phyloP scores from a whole-genome alignment of 495 filamentous ascomycete genomes.

The Xylaria castorea region DNA sequence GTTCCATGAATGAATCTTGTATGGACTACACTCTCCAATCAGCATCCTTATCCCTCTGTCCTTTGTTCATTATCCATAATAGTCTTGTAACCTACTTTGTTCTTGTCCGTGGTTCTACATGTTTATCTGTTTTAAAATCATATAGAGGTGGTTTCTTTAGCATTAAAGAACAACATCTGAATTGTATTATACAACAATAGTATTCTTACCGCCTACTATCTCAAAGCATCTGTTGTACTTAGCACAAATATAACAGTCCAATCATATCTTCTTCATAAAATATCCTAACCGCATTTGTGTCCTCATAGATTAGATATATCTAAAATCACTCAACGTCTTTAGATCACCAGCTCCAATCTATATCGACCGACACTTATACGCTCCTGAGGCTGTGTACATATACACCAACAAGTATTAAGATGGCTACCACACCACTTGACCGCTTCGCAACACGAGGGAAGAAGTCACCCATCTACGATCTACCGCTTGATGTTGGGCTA shows the following conservation, averaged over 20 bases:
- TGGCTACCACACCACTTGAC: slow-evolving; percentile 6
- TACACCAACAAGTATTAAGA: not conserved
- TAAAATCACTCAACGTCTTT: not conserved
- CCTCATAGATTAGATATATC: not conserved
- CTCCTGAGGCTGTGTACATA: not conserved
- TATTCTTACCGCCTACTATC: not conserved
- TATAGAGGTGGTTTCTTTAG: not conserved
- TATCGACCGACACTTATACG: not conserved
- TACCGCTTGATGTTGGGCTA: not conserved
- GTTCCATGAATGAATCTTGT: not conserved
- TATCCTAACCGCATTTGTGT: not conserved
- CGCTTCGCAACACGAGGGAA: not conserved
- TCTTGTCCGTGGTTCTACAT: not conserved
- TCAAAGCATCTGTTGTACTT: not conserved
- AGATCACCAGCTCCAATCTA: not conserved
- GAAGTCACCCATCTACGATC: not conserved
- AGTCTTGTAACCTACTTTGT: not conserved
- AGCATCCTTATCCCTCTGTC: not conserved
- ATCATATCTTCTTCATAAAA: not conserved
- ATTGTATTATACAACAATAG: no score
- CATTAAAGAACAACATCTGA: not conserved
- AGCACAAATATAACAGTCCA: not conserved
- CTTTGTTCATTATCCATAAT: not conserved
- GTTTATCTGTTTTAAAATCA: not conserved
- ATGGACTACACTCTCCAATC: not conserved